These are phyloP conservation scores for Eucalyptus polyanthemos DNA, from an alignment of 345 rosid species.

Conservation along the genomic window DNA sequence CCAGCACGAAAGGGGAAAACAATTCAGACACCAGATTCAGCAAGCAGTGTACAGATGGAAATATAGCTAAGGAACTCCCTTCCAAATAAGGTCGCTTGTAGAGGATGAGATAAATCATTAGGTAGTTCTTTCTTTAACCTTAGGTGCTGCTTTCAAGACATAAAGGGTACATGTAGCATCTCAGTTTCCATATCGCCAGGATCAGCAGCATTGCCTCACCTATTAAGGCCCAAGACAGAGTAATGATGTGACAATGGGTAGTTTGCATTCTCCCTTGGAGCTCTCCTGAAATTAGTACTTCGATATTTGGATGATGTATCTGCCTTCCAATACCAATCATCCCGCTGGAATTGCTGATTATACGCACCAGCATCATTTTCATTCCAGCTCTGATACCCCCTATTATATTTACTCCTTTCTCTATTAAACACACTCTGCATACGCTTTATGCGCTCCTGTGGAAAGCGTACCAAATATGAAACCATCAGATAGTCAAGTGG, in stretches of 20 bases:
- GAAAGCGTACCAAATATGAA: background rate
- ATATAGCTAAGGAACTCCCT: background rate
- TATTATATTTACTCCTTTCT: slow-evolving; percentile 63
- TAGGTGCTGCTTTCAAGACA: background rate
- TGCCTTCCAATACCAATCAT: slow-evolving; percentile 97
- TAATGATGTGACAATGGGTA: slow-evolving; percentile 85
- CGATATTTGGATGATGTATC: slow-evolving; percentile 56
- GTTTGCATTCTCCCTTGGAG: slow-evolving; percentile 41
- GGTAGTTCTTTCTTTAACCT: background rate
- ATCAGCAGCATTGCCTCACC: slow-evolving; percentile 23
- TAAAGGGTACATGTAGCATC: background rate
- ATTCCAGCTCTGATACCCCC: slow-evolving; percentile 75
- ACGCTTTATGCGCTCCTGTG: slow-evolving; percentile 88
- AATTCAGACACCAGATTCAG: background rate
- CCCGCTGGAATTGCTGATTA: slow-evolving; percentile 86
- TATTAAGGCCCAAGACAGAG: slow-evolving; percentile 79
- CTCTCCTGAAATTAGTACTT: slow-evolving; percentile 42
- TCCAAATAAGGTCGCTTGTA: background rate
- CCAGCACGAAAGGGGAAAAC: background rate
- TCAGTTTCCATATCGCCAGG: background rate
- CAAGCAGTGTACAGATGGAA: background rate
- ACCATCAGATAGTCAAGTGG: background rate
- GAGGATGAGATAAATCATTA: background rate
- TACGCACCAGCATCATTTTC: slow-evolving; percentile 52
- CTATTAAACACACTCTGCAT: slow-evolving; percentile 98